Base-by-base conservation (phyloP, 768 basidiomycete species). In the Boletus patriciae region DNA sequence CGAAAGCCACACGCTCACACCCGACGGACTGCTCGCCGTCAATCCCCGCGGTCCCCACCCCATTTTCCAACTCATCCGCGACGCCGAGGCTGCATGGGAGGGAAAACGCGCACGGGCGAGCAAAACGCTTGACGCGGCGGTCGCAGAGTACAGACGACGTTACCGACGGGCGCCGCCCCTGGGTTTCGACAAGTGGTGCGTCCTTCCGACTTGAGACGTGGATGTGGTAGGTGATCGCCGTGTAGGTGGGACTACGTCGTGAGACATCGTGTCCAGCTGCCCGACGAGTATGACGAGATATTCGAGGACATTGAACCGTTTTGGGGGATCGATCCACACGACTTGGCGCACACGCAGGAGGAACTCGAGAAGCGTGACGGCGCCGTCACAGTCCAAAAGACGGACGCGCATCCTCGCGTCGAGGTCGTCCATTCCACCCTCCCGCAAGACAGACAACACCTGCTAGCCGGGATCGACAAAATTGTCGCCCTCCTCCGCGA, bases 261-360 rank as follows among this genome's bases (percentile, higher is more conserved):
- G n/a, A 59, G 61, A 48, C 59, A 80, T 57, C 58, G 71, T 29
- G 71, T 80, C 2, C 74, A 71, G 42, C 68, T 80, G 1, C 75
- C 73, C 16, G 80, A 80, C 57, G 78, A 80, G 52, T 80, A 80
- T 46, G 78, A 80, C 62, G 76, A 78, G 57, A 79, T 80, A 47
- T 61, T 69, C 52, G 58, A 65, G 8, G 71, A 78, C 50, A 55
- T 79, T 10, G 69, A 72, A 25, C 72, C 73, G 0, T 76, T 69
- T 61, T 75, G 69, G 68, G 77, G 72, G 0, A 61, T 79, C 46
- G 60, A 68, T 34, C 75, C 75, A 0, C n/a, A 43, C 1, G 64
- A 66, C 2, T 41, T 77, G 16, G 66, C 61, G 0, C 44, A 23
- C 11, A 52, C 59, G 0, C 71, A 65, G 34, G 27, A 48, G n/a